phyloP scores from a whole-genome alignment of 2,329 filamentous ascomycete species.

The Orbilia javanica region DNA sequence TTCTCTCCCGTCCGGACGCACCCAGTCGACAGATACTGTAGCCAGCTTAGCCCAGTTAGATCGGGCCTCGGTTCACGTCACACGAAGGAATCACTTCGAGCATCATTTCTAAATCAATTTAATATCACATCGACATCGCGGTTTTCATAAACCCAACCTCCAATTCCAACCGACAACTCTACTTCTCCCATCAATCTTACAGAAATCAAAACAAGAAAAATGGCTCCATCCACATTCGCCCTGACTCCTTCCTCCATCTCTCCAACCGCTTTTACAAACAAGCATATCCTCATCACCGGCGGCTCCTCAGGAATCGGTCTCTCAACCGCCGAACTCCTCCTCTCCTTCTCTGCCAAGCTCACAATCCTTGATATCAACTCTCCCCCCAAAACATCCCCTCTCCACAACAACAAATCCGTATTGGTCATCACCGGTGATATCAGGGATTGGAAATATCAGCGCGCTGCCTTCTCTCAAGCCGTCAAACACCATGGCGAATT shows the following conservation, averaged over 20 bases:
- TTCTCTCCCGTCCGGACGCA: too few relatives aligned
- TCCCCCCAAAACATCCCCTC: slow-evolving; percentile 63
- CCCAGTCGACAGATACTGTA: too few relatives aligned
- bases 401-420: slow-evolving; percentile 61
- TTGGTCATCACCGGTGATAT: slow-evolving; percentile 67
- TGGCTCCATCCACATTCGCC: slow-evolving; percentile 47
- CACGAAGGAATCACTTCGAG: background rate
- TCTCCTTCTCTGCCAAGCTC: slow-evolving; percentile 66
- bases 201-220: slow-evolving; percentile 3
- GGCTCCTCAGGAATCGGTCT: slow-evolving; percentile 57
- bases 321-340: slow-evolving; percentile 65
- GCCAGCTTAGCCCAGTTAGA: too few relatives aligned
- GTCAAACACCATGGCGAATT: slow-evolving; percentile 66
- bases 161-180: too few relatives aligned
- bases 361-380: slow-evolving; percentile 65
- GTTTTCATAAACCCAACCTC: background rate
- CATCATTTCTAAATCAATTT: too few relatives aligned
- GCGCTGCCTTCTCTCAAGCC: slow-evolving; percentile 66
- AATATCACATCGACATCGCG: background rate
- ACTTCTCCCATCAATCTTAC: too few relatives aligned
- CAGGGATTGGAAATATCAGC: slow-evolving; percentile 67
- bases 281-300: slow-evolving; percentile 56
- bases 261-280: slow-evolving; percentile 31
- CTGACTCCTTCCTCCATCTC: slow-evolving; percentile 44
- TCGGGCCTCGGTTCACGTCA: background rate